Evolutionary conservation across 2,329 filamentous ascomycete species (phyloP), one percentile per base, ranked within the genome.

Genomic region (Microcyclospora tardicrescens): DNA sequence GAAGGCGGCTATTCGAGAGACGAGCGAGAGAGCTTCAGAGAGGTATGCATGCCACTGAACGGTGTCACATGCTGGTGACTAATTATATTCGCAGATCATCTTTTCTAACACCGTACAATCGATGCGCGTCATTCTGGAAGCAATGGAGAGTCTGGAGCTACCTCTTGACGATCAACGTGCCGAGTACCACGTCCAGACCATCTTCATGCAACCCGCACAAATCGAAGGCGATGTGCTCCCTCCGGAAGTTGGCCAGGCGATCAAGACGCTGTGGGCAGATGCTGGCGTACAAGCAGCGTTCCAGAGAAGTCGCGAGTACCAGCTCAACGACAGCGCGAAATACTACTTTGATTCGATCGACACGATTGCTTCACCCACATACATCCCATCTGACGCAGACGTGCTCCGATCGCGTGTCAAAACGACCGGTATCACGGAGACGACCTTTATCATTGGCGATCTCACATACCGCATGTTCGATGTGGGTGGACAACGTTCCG

Each of bases 1-100:
- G 91, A 98, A 72, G 91, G 91, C 48, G 89, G 91, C 53, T 98
- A 96, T 71, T 96, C 91, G 46, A 83, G 89, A 62, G 91, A 96
- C 51, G 76, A 80, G 61, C 69, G 76, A 38, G 76, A 79, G 58
- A 79, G 75, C 13, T 79, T 79, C 67, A 77, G 79, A 61, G 76
- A 79, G 42, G 49, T 52, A 36, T 16, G 46, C 32, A 19, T 11
- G 4, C 14, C 12, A 10, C 13, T 11, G 16, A 19, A 33, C 28
- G 34, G 14, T 10, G 10, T 34, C 14, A 32, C 30, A n/a, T n/a
- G 30, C 4, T 5, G 14, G 12, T 10, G 30, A 32, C 45, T 47
- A 33, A 46, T 36, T 29, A 2, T 5, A 8, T 10, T 13, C 24
- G 28, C 42, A 51, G 60, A 79, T 80, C 60, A 80, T 80, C 63